Evolutionary conservation across 23 red algal genomes (phyloP).

Genomic region (Pyropia yezoensis): DNA sequence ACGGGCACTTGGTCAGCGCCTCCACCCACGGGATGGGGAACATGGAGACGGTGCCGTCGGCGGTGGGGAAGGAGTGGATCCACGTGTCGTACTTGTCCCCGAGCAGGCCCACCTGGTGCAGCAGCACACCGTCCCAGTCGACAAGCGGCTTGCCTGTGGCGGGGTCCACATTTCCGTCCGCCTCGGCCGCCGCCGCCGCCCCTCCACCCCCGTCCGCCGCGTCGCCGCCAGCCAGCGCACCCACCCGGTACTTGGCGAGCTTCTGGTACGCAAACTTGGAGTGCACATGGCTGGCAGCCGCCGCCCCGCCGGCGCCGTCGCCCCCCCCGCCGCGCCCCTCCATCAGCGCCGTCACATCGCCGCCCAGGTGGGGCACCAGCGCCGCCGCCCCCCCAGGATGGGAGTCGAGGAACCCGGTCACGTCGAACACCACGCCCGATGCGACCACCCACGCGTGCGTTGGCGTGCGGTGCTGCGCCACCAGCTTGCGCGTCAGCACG

Average conservation of each 20-base stretch:
- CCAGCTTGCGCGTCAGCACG: conserved; percentile 55
- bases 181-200: background rate
- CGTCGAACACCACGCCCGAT: conserved; percentile 76
- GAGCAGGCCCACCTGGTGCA: conserved; percentile 86
- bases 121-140: conserved; percentile 72
- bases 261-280: conserved; percentile 64
- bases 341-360: conserved; percentile 70
- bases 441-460: conserved; percentile 86
- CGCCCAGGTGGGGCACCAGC: conserved; percentile 44
- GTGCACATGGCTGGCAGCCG: conserved; percentile 39
- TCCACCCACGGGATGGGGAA: conserved; percentile 78
- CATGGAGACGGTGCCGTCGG: conserved; percentile 84
- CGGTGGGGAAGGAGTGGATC: conserved; percentile 92
- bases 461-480: conserved; percentile 44
- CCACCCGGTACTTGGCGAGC: conserved; percentile 68
- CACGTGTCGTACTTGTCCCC: conserved; percentile 84
- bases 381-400: conserved; percentile 84
- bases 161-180: conserved; percentile 46
- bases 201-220: conserved; percentile 3
- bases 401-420: conserved; percentile 69
- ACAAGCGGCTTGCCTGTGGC: conserved; percentile 53
- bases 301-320: no score
- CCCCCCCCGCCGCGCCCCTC: conserved; percentile 22
- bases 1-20: conserved; percentile 85
- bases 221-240: conserved; percentile 22